Percentiles rank a stretch among this genome's conserved stretches.
phyloP scores from a whole-genome alignment of 257 asterid species.

The Nicotiana benthamiana region DNA sequence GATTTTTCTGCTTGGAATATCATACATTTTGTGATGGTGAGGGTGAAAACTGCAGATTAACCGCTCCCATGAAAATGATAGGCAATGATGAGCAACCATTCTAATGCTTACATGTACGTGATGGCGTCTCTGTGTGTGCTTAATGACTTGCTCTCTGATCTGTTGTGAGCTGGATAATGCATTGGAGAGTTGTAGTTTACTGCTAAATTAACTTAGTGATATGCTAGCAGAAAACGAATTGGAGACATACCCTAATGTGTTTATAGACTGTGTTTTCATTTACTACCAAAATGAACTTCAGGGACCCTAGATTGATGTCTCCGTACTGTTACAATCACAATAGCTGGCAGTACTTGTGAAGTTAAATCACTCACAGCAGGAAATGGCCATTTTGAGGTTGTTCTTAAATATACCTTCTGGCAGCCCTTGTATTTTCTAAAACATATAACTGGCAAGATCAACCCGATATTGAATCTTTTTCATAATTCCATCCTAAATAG shows the following conservation, averaged over 20 bases:
- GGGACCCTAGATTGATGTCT: background rate
- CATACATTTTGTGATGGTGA: background rate
- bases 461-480: background rate
- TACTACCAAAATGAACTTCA: background rate
- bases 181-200: background rate
- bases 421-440: constrained; percentile 3
- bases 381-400: background rate
- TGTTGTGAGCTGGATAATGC: background rate
- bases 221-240: background rate
- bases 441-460: background rate
- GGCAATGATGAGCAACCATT: background rate
- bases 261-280: background rate
- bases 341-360: constrained; percentile 10
- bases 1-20: background rate
- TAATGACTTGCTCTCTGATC: background rate
- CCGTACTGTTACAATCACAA: background rate
- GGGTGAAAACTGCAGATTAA: background rate
- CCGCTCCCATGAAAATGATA: background rate
- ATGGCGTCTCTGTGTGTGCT: background rate
- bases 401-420: background rate
- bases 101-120: background rate
- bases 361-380: background rate
- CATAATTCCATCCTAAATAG: background rate
- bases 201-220: background rate
- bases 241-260: background rate